These are phyloP conservation scores for Candida sanyaensis DNA, from an alignment of 1,139 yeast genomes.

Conservation along the genomic window DNA sequence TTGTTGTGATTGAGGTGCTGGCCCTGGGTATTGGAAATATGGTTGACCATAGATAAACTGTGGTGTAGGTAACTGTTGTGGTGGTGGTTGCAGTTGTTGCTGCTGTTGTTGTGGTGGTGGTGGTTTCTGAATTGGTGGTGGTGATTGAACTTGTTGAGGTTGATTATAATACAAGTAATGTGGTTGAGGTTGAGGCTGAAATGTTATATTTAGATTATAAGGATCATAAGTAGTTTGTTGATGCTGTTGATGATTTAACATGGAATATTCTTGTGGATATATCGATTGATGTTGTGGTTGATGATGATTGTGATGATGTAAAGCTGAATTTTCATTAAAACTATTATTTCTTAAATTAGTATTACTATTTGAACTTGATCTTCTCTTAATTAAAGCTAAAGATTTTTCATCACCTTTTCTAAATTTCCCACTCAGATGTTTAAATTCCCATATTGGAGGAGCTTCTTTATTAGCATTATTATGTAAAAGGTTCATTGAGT, in stretches of 20 bases:
- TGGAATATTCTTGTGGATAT: constrained; percentile 1
- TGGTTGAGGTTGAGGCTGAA: constrained; percentile 12
- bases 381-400: constrained; percentile 65
- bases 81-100: not conserved
- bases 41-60: constrained; percentile 1
- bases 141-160: constrained; percentile 9
- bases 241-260: not conserved
- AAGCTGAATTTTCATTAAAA: constrained; percentile 11
- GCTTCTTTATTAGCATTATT: constrained; percentile 23
- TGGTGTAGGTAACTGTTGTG: not conserved
- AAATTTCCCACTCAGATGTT: constrained; percentile 79
- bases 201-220: constrained; percentile 1
- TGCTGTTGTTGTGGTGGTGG: constrained; percentile 12
- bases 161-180: constrained; percentile 9
- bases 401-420: constrained; percentile 72
- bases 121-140: constrained; percentile 12
- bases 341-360: constrained; percentile 17
- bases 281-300: constrained; percentile 9
- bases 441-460: constrained; percentile 76
- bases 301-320: constrained; percentile 9
- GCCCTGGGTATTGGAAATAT: not conserved
- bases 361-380: constrained; percentile 43
- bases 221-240: constrained; percentile 4
- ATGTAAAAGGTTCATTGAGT: constrained; percentile 6
- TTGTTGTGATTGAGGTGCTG: not conserved